Evolutionary conservation across 1,284 basidiomycete species (phyloP), one percentile per base, ranked within the genome.

Genomic region (Sanghuangporus weigelae): DNA sequence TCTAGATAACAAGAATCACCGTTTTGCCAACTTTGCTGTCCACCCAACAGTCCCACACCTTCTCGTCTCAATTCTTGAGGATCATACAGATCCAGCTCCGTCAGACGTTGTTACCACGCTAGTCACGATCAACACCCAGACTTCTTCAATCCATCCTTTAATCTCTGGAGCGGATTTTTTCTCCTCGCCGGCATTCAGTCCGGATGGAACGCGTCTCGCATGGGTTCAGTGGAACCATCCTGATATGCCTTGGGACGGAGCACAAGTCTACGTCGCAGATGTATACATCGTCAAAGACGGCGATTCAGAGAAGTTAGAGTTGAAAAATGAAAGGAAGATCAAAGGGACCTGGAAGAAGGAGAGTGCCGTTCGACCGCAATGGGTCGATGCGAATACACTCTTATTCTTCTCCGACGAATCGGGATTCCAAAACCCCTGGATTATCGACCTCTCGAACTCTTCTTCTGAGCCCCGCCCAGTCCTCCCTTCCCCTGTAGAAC

Each of bases 231-330:
- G 90, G 91, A 77, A 74, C 66, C 86, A 87, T 67, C 92, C 92
- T 0, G 84, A 90, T 69, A 93, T 93, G 92, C 90, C 91, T 21
- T 93, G 89, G 87, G 85, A 91, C 68, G 87, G 85, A 19, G 80
- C 83, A 0, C 77, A 87, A 69, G 75, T 93, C 44, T 77, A 81
- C 68, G 72, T 89, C 26, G 87, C 82, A 0, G 75, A 80, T 31
- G 70, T 82, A 39, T 7, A 2, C 16, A n/a, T n/a, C 44, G 21
- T 6, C 21, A n/a, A n/a, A 46, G 48, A 69, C 3, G 11, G 4
- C n/a, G 36, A 46, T 63, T 64, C 19, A 42, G 35, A 57, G 57
- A 73, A 59, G 66, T 72, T 62, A 19, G 68, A 70, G 14, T 23
- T 83, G 46, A 69, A 68, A 11, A 76, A 79, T 60, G 63, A 63